A percentile compares a stretch with the other conserved stretches of the same genome.
Evolutionary conservation across 2,329 filamentous ascomycete species (phyloP).

Genomic region (Colletotrichum sp.): DNA sequence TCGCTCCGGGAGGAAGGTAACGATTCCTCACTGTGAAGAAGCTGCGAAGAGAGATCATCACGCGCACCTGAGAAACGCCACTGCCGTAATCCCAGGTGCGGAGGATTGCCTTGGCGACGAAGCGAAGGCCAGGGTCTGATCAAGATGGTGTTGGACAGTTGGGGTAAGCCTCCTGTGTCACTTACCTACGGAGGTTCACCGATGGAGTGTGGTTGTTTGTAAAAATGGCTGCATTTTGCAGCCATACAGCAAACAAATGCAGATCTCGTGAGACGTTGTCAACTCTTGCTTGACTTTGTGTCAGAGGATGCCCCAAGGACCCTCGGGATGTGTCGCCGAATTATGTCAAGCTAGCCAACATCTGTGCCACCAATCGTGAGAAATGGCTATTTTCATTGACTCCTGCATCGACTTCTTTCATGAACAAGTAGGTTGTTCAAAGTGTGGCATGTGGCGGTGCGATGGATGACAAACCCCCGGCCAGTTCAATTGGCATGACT

Average conservation of each 20-base stretch:
- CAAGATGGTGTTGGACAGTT: background rate
- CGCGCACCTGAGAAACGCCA: background rate
- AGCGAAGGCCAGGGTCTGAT: background rate
- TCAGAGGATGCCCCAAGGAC: background rate
- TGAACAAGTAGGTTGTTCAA: background rate
- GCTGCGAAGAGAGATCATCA: background rate
- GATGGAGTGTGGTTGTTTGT: background rate
- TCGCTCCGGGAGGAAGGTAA: too few species aligned
- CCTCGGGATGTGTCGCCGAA: background rate
- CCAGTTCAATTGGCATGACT: slow-evolving; percentile 2
- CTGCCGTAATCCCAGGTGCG: background rate
- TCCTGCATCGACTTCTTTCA: background rate
- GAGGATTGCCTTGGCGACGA: background rate
- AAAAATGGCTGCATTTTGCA: background rate
- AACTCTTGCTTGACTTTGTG: too few species aligned
- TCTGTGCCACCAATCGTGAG: background rate
- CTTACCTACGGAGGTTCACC: background rate
- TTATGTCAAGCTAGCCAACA: background rate
- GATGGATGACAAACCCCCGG: too few species aligned
- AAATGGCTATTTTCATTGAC: background rate
- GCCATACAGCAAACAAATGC: background rate
- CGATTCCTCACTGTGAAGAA: background rate
- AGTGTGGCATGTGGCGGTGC: background rate
- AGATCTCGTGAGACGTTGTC: too few species aligned
- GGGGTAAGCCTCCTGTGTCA: background rate